A percentile compares a stretch with the other conserved stretches of the same genome.
Conservation (phyloP, 228 moss, liverwort and hornwort genomes). For the Sphagnum fallax region DNA sequence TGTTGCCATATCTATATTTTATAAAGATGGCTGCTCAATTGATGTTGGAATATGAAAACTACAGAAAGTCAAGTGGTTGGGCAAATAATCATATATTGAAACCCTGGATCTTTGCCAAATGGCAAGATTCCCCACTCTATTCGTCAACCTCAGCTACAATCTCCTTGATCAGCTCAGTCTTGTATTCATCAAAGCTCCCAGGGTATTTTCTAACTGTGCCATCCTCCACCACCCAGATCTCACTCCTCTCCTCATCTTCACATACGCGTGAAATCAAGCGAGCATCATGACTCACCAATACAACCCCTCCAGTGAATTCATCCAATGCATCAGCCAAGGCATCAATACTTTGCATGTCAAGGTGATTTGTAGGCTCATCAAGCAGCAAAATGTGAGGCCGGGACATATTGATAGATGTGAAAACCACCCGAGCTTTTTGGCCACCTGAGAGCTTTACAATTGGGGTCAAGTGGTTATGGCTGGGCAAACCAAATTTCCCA, state of each 20-base stretch:
- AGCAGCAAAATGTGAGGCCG: conserved; percentile 92
- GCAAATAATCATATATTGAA: no score
- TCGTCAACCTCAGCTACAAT: conserved; percentile 90
- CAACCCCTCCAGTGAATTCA: conserved; percentile 89
- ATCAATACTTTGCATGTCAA: conserved; percentile 99
- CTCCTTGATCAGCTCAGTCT: conserved; percentile 83
- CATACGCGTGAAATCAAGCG: conserved; percentile 95
- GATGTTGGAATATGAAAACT: no score
- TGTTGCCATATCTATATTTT: no score
- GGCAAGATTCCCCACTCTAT: conserved; percentile 4
- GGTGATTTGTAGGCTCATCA: conserved; percentile 95
- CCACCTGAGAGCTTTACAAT: conserved; percentile 97
- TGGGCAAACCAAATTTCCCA: conserved; percentile 89
- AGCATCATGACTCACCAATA: conserved; percentile 91
- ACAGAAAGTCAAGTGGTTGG: no score
- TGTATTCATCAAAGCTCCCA: conserved; percentile 90
- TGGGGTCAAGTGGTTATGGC: conserved; percentile 85
- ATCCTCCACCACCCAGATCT: conserved; percentile 95
- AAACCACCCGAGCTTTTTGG: conserved; percentile 92
- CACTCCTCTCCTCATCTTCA: conserved; percentile 86
- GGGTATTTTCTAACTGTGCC: conserved; percentile 75
- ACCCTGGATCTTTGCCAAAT: no score
- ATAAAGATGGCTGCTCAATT: no score
- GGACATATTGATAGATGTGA: conserved; percentile 91
- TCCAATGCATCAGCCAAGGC: conserved; percentile 95